These are phyloP conservation scores for Hamamelis virginiana DNA, from an alignment of 164 flowering plant species.

Conservation along the genomic window DNA sequence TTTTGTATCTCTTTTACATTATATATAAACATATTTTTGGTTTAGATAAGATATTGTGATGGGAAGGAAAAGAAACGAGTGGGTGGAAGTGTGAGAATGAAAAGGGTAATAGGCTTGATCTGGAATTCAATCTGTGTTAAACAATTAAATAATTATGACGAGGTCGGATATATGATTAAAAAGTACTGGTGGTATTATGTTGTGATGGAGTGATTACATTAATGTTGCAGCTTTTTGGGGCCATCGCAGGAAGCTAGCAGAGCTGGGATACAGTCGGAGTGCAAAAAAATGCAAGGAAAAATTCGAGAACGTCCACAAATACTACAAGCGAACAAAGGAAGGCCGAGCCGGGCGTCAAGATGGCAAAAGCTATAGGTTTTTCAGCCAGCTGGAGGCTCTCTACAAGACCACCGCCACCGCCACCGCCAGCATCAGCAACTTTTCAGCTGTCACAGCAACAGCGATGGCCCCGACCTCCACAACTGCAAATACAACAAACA, in stretches of 20 bases:
- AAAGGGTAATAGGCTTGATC: too few species aligned
- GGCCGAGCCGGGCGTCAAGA: slow-evolving; percentile 70
- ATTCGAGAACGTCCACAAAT: slow-evolving; percentile 74
- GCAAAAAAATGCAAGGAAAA: slow-evolving; percentile 75
- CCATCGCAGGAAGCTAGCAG: slow-evolving; percentile 59
- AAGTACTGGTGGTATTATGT: too few species aligned
- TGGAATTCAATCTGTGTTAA: too few species aligned
- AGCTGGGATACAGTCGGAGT: slow-evolving; percentile 55
- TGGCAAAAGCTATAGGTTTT: slow-evolving; percentile 64
- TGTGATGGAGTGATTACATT: too few species aligned
- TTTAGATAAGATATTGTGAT: too few species aligned
- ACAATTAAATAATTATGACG: too few species aligned
- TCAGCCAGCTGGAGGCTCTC: slow-evolving; percentile 64
- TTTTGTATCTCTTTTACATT: background rate
- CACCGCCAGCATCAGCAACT: background rate
- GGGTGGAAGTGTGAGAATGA: too few species aligned
- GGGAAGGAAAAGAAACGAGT: too few species aligned
- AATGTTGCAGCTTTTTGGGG: background rate
- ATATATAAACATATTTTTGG: too few species aligned
- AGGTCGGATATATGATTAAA: too few species aligned
- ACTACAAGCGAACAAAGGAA: slow-evolving; percentile 71
- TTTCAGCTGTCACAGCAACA: too few species aligned
- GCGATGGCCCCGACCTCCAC: slow-evolving; percentile 6
- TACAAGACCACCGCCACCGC: slow-evolving; percentile 24
- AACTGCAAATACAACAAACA: slow-evolving; percentile 4